Base-by-base conservation (phyloP, 371 early-diverging fungal genomes). In the Rhizopus delemar region DNA sequence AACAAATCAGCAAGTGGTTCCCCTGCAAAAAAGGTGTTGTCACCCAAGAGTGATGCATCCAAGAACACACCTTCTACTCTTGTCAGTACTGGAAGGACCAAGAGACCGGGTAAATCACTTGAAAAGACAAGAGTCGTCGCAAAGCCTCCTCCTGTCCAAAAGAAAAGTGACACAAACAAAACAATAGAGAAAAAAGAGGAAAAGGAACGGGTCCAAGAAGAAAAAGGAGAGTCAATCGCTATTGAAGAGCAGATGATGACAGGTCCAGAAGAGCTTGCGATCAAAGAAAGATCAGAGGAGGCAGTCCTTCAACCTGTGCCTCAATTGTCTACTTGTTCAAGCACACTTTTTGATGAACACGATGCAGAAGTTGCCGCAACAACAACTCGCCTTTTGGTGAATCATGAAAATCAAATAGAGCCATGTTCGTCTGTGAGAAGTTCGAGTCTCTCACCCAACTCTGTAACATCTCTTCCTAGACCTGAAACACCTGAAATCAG, bases 401-500 rank as follows among this genome's bases (percentile, higher is more conserved):
- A 36, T 36, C 36, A 36, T 36, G 9, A 28, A 4, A 16, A 49
- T 11, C 11, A 8, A 31, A 15, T 16, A n/a, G 46, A 46, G 2
- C 15, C 12, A 41, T 38, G 38, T 16, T 8, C 31, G 6, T 12
- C 12, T 3, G 39, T 8, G 36, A 57, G 66, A 6, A 35, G 61
- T 7, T 59, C 65, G 1, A 68, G 70, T 0, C 66, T 69, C 34
- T 75, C 70, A 8, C 69, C 71, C 15, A 65, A 52, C 50, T 69
- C 68, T 13, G 59, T 73, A 2, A 41, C 66, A 2, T 68, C 71
- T 9, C 49, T 70, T 41, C 62, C 75, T n/a, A 46, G 75, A 46
- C 75, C 75, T 46, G 70, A 69, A 43, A 75, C 75, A 54, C 75
- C 75, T 29, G 75, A 75, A 53, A 70, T 75, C 2, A 69, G 69